These are phyloP conservation scores for Phytomonas sp. DNA, from an alignment of 208 protist genomes.

Conservation along the genomic window DNA sequence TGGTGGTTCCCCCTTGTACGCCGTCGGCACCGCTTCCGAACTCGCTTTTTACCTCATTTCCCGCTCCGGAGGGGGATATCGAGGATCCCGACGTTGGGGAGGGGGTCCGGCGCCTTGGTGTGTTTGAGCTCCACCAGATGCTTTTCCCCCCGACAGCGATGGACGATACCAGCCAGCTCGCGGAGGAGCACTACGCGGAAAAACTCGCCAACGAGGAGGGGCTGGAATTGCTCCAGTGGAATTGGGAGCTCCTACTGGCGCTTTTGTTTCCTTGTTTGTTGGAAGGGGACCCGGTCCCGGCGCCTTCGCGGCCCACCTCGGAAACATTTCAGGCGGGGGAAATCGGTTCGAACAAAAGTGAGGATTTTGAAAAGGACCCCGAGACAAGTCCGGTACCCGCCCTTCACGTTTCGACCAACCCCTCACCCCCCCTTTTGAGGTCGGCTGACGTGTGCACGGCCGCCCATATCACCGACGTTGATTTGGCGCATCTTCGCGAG, in stretches of 20 bases:
- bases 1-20: slow-evolving; percentile 8
- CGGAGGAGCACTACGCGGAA: slow-evolving; percentile 53
- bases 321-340: slow-evolving; percentile 8
- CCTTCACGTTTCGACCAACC: not conserved
- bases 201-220: slow-evolving; percentile 48
- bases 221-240: slow-evolving; percentile 50
- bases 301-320: slow-evolving; percentile 8
- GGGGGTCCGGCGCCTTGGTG: slow-evolving; percentile 4
- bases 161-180: slow-evolving; percentile 20
- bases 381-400: not conserved
- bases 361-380: not conserved
- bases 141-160: slow-evolving; percentile 51
- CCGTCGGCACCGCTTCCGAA: not conserved
- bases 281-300: not conserved
- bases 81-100: not conserved
- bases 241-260: slow-evolving; percentile 55
- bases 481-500: slow-evolving; percentile 38
- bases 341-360: not conserved
- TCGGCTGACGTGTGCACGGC: not conserved
- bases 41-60: not conserved
- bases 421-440: not conserved
- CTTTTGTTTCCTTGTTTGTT: slow-evolving; percentile 42
- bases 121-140: slow-evolving; percentile 57
- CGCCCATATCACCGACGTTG: slow-evolving; percentile 13
- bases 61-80: not conserved